Percentiles rank a stretch among this genome's conserved stretches.
Conservation (phyloP, 2,329 filamentous ascomycete genomes). For the Cladophialophora chaetospira region DNA sequence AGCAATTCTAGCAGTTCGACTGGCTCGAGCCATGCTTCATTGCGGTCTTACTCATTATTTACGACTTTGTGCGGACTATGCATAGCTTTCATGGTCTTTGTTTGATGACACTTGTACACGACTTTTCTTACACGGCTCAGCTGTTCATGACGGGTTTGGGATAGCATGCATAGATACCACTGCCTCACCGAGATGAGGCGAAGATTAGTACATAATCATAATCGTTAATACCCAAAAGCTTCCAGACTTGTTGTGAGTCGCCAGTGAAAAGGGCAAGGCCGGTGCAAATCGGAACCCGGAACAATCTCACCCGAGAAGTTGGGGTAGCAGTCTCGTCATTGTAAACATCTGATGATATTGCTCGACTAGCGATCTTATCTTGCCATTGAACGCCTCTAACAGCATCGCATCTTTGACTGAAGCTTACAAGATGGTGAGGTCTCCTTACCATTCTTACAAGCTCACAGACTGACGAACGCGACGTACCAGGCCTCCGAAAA, state of each 20-base stretch:
- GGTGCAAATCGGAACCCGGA: neutral
- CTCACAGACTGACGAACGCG: neutral
- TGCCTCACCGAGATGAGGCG: neutral
- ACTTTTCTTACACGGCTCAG: slow-evolving; percentile 8
- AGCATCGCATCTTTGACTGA: slow-evolving; percentile 40
- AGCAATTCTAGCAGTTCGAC: neutral
- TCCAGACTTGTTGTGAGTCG: neutral
- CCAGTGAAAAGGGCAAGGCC: neutral
- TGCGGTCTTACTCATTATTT: neutral
- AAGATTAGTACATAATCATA: slow-evolving; percentile 1
- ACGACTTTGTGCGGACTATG: neutral
- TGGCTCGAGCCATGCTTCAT: neutral
- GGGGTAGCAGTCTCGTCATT: neutral
- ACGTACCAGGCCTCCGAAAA: slow-evolving; percentile 76
- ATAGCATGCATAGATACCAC: too few species aligned
- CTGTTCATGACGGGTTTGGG: slow-evolving; percentile 9
- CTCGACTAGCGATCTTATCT: too few species aligned
- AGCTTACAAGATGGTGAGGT: neutral
- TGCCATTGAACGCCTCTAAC: slow-evolving; percentile 83
- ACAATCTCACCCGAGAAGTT: neutral
- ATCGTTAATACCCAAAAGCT: neutral
- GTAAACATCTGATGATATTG: too few species aligned
- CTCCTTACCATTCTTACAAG: neutral
- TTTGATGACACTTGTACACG: neutral
- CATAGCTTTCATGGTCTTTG: neutral